A percentile compares a stretch with the other conserved stretches of the same genome.
Evolutionary conservation across 805 yeast genomes (phyloP).

Genomic region (Metschnikowia picachoensis): DNA sequence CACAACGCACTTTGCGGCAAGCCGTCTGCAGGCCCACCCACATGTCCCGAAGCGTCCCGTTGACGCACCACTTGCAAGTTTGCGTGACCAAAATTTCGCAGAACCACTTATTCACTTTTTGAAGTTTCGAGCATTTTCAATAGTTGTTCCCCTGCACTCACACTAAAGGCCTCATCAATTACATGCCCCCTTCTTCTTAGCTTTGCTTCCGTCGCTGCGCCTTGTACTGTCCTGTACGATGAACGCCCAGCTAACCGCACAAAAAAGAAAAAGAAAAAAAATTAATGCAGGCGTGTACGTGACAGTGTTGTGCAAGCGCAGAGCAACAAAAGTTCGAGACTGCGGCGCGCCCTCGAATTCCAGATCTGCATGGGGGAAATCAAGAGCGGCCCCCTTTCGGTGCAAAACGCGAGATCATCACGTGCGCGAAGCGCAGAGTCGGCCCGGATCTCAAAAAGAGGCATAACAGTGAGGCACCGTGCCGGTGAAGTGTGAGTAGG

Average conservation of each 20-base stretch:
- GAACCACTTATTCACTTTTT: too few relatives aligned
- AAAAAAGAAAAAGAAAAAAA: conserved; percentile 4
- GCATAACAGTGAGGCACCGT: background rate
- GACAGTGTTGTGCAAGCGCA: background rate
- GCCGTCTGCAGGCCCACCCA: background rate
- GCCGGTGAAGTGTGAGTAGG: background rate
- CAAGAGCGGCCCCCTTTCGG: background rate
- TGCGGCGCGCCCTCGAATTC: conserved; percentile 2
- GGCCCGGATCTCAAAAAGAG: conserved; percentile 1
- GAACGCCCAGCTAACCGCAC: conserved; percentile 1
- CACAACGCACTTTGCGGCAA: background rate
- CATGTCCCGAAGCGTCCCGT: too few relatives aligned
- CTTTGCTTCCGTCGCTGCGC: background rate
- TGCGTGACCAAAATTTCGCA: too few relatives aligned
- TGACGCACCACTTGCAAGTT: too few relatives aligned
- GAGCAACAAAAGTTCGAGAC: conserved; percentile 3
- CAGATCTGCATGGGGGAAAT: conserved; percentile 3
- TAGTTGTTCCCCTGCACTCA: background rate
- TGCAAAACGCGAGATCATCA: conserved; percentile 3
- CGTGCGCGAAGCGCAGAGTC: conserved; percentile 8
- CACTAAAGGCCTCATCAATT: background rate
- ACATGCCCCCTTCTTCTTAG: background rate
- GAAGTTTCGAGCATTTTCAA: too few relatives aligned
- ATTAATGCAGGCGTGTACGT: conserved; percentile 6
- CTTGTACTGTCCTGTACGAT: conserved; percentile 1